Evolutionary conservation across 73 alveolate species (phyloP).

Genomic region (Tetrahymena malaccensis): DNA sequence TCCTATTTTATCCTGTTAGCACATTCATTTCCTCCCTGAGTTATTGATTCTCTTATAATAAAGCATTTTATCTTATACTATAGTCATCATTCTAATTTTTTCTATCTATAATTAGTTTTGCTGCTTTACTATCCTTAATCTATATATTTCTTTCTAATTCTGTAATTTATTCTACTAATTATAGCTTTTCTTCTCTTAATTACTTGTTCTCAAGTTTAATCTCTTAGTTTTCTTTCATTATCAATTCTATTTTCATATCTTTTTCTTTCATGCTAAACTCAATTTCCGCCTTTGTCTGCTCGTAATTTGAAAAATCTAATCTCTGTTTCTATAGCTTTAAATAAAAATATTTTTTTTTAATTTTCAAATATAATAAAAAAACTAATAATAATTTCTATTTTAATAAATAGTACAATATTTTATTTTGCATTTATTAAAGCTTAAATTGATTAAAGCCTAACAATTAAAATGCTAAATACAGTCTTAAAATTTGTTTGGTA

Average conservation of each 20-base stretch:
- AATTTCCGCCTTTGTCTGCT: background rate
- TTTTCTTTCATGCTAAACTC: background rate
- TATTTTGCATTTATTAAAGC: too few species aligned
- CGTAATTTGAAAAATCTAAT: background rate
- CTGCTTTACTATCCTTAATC: background rate
- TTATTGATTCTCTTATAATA: background rate
- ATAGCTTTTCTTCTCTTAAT: background rate
- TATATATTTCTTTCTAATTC: background rate
- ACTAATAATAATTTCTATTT: too few species aligned
- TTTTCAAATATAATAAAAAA: too few species aligned
- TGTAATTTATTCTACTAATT: background rate
- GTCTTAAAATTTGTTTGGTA: too few species aligned
- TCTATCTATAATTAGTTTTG: background rate
- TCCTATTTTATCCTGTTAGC: background rate
- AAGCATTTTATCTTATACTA: background rate
- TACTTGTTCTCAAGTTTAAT: background rate
- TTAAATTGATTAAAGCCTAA: too few species aligned
- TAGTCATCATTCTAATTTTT: background rate
- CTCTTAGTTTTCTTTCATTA: background rate
- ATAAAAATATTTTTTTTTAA: too few species aligned
- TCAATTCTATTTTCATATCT: background rate
- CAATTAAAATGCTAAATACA: too few species aligned
- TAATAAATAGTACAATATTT: too few species aligned
- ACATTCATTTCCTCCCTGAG: background rate
- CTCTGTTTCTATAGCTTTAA: background rate